A percentile compares a stretch with the other conserved stretches of the same genome.
phyloP scores from a whole-genome alignment of 2,329 filamentous ascomycete genomes.

The Xylariaceae sp. region DNA sequence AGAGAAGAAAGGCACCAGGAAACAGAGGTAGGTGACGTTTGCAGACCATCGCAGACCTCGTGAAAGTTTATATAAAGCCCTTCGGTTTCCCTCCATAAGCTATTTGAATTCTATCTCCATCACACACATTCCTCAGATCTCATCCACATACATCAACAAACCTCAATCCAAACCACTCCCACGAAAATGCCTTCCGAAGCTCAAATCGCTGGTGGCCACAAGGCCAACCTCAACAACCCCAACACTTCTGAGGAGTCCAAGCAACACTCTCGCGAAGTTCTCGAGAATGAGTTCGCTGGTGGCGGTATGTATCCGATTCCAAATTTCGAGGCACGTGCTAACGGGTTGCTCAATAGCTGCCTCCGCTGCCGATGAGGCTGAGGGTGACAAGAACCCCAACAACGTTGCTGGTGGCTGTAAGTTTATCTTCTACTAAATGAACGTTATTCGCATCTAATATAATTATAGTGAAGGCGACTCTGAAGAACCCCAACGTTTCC shows the following conservation, averaged over 20 bases:
- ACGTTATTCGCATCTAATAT: too few species aligned
- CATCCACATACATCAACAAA: not conserved
- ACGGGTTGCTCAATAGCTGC: slow-evolving; percentile 24
- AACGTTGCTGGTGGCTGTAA: slow-evolving; percentile 50
- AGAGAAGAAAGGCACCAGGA: not conserved
- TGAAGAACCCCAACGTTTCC: slow-evolving; percentile 55
- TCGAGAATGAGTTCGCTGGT: slow-evolving; percentile 47
- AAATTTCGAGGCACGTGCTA: not conserved
- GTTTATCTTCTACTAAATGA: too few species aligned
- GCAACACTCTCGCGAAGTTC: slow-evolving; percentile 49
- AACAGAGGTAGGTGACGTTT: not conserved
- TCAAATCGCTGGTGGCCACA: slow-evolving; percentile 55
- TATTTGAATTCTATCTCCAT: not conserved
- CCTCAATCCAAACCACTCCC: not conserved
- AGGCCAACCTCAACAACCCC: slow-evolving; percentile 55
- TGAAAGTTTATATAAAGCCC: not conserved
- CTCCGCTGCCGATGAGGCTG: slow-evolving; percentile 31
- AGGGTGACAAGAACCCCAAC: slow-evolving; percentile 51
- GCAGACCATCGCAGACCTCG: not conserved
- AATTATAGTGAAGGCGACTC: slow-evolving; percentile 50
- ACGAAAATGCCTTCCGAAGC: slow-evolving; percentile 45
- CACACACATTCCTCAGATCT: not conserved
- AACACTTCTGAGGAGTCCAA: slow-evolving; percentile 53
- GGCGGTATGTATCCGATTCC: slow-evolving; percentile 27
- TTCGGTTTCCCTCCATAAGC: not conserved